Evolutionary conservation across 495 filamentous ascomycete genomes (phyloP).

Genomic region (Bathelium albidoporum): DNA sequence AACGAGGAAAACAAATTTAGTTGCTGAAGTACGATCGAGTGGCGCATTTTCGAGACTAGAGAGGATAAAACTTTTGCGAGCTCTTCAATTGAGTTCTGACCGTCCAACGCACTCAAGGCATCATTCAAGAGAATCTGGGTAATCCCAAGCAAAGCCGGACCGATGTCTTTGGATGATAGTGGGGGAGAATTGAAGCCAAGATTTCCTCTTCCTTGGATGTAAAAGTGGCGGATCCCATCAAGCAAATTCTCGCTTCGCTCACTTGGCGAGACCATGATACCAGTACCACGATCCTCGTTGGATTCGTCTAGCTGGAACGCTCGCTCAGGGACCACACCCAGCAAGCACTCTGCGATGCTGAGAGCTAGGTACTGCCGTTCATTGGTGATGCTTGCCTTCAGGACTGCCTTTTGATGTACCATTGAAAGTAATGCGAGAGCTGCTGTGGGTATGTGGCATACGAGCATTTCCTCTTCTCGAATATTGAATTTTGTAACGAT

Average conservation of each 20-base stretch:
- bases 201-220: slow-evolving; percentile 1
- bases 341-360: slow-evolving; percentile 42
- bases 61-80: slow-evolving; percentile 43
- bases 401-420: background rate
- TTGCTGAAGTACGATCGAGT: slow-evolving; percentile 42
- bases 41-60: slow-evolving; percentile 49
- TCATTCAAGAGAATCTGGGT: slow-evolving; percentile 31
- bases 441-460: slow-evolving; percentile 69
- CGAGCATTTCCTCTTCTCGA: slow-evolving; percentile 89
- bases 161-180: slow-evolving; percentile 2
- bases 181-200: background rate
- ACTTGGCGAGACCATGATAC: background rate
- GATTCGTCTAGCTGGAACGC: slow-evolving; percentile 38
- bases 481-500: slow-evolving; percentile 84
- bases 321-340: slow-evolving; percentile 60
- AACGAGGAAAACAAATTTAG: slow-evolving; percentile 47
- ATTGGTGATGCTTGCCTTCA: slow-evolving; percentile 26
- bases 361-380: slow-evolving; percentile 33
- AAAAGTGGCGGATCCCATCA: background rate
- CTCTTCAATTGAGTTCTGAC: slow-evolving; percentile 28
- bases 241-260: background rate
- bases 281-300: background rate
- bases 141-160: background rate
- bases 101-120: slow-evolving; percentile 13
- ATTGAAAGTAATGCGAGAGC: slow-evolving; percentile 43